Percentiles rank a stretch among this genome's conserved stretches.
Conservation (phyloP, 2,329 filamentous ascomycete genomes). For the Colletotrichum cereale region DNA sequence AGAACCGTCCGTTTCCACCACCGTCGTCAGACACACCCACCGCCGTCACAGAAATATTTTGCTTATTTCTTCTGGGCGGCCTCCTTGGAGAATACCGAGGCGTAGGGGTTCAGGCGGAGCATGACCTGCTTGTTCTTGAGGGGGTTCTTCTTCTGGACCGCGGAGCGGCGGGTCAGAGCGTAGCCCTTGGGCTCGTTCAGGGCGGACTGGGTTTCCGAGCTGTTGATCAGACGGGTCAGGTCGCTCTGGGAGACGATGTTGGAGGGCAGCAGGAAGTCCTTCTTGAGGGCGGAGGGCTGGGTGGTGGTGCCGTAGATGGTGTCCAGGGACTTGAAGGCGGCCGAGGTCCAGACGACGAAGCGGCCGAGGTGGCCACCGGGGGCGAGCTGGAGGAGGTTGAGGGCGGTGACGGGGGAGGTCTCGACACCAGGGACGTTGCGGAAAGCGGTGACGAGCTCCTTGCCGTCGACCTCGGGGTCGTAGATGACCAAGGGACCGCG, state of each 20-base stretch:
- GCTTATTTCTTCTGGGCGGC: constrained; percentile 60
- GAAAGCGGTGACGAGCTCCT: constrained; percentile 93
- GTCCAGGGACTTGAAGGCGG: constrained; percentile 96
- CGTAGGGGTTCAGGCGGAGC: constrained; percentile 98
- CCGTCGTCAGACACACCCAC: constrained; percentile 29
- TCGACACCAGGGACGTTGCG: constrained; percentile 99
- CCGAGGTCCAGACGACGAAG: constrained; percentile 99
- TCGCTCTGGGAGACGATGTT: constrained; percentile 95
- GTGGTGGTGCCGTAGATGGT: constrained; percentile 96
- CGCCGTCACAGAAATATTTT: constrained; percentile 3
- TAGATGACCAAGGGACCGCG: constrained; percentile 98
- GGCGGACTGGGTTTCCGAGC: constrained; percentile 96
- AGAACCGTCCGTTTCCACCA: constrained; percentile 35
- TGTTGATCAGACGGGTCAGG: constrained; percentile 98
- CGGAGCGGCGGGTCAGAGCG: constrained; percentile 87
- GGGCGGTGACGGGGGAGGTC: constrained; percentile 90
- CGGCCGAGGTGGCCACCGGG: constrained; percentile 98
- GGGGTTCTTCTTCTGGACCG: constrained; percentile 99
- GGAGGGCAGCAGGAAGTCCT: constrained; percentile 97
- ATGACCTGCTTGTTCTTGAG: constrained; percentile 99
- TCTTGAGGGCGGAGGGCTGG: constrained; percentile 91
- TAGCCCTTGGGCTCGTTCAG: constrained; percentile 92
- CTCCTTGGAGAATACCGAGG: constrained; percentile 88
- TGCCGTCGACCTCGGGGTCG: constrained; percentile 94
- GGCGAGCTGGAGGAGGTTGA: constrained; percentile 99